Conservation (phyloP, 1,284 basidiomycete genomes). For the Boletus sp. region DNA sequence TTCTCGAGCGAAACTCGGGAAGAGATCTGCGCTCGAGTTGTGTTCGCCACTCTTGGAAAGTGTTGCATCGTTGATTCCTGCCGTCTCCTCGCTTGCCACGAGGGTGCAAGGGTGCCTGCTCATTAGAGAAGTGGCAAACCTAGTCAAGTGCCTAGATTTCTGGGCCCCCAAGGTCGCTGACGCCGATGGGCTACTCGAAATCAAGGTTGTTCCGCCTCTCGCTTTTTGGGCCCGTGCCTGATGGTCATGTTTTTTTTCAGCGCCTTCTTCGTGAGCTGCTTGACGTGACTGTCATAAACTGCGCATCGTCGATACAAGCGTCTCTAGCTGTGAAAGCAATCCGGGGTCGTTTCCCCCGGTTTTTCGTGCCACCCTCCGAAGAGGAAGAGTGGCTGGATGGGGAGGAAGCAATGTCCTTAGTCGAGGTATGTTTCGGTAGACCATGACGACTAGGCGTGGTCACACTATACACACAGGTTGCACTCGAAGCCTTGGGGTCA, state of each 20-base stretch:
- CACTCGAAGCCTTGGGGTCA: slow-evolving; percentile 21
- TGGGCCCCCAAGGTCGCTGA: slow-evolving; percentile 40
- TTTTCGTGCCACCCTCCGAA: slow-evolving; percentile 40
- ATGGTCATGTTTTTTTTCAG: slow-evolving; percentile 42
- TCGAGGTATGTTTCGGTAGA: slow-evolving; percentile 43
- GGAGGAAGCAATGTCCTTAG: slow-evolving; percentile 40
- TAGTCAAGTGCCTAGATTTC: slow-evolving; percentile 35
- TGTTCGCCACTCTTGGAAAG: slow-evolving; percentile 49
- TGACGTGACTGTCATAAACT: slow-evolving; percentile 44
- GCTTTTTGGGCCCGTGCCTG: not conserved
- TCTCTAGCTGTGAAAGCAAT: slow-evolving; percentile 53
- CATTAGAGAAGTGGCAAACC: slow-evolving; percentile 38
- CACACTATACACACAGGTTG: slow-evolving; percentile 21
- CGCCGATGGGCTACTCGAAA: slow-evolving; percentile 26
- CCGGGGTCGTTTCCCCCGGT: slow-evolving; percentile 49
- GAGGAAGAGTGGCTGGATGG: slow-evolving; percentile 45
- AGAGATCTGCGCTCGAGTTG: slow-evolving; percentile 48
- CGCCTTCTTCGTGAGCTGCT: slow-evolving; percentile 45
- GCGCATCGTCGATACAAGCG: slow-evolving; percentile 45
- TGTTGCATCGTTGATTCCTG: slow-evolving; percentile 40
- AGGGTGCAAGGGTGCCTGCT: slow-evolving; percentile 44
- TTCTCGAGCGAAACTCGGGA: slow-evolving; percentile 52
- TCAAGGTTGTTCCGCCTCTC: slow-evolving; percentile 31
- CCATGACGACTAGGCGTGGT: slow-evolving; percentile 24
- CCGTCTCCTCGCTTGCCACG: slow-evolving; percentile 33